These are phyloP conservation scores for Sungouiella thailandica DNA, from an alignment of 805 yeast species.

Conservation along the genomic window DNA sequence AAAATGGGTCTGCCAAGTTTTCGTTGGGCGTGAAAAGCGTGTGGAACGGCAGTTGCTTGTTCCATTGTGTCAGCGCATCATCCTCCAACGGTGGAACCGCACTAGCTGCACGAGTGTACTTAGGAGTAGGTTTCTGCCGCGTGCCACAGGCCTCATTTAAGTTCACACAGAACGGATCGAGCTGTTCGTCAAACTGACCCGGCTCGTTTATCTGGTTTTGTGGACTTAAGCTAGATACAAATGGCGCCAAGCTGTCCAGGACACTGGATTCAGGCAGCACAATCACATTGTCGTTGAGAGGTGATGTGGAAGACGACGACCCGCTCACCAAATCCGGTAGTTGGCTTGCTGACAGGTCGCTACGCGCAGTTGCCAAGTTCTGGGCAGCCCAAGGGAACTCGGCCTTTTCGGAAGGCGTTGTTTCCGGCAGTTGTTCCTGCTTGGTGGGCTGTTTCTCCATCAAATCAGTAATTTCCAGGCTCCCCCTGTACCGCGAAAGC, in stretches of 20 bases:
- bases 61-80: constrained; percentile 4
- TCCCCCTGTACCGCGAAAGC: constrained; percentile 53
- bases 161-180: constrained; percentile 69
- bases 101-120: constrained; percentile 18
- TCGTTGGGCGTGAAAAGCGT: constrained; percentile 14
- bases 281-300: constrained; percentile 32
- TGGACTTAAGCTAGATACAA: constrained; percentile 1
- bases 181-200: constrained; percentile 56
- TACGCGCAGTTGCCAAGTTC: constrained; percentile 6
- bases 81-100: constrained; percentile 5
- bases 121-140: constrained; percentile 62
- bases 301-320: constrained; percentile 35
- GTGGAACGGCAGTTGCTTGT: constrained; percentile 10
- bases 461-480: constrained; percentile 24
- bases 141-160: constrained; percentile 83
- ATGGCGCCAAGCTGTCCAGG: constrained; percentile 5
- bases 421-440: constrained; percentile 1
- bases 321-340: constrained; percentile 34
- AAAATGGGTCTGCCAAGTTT: constrained; percentile 16
- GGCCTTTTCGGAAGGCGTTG: constrained; percentile 22
- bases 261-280: constrained; percentile 28
- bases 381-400: constrained; percentile 50
- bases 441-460: constrained; percentile 1
- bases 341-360: constrained; percentile 3
- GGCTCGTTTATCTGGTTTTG: constrained; percentile 15